Evolutionary conservation across 805 yeast genomes (phyloP).

Genomic region (Barnettozyma sp.): DNA sequence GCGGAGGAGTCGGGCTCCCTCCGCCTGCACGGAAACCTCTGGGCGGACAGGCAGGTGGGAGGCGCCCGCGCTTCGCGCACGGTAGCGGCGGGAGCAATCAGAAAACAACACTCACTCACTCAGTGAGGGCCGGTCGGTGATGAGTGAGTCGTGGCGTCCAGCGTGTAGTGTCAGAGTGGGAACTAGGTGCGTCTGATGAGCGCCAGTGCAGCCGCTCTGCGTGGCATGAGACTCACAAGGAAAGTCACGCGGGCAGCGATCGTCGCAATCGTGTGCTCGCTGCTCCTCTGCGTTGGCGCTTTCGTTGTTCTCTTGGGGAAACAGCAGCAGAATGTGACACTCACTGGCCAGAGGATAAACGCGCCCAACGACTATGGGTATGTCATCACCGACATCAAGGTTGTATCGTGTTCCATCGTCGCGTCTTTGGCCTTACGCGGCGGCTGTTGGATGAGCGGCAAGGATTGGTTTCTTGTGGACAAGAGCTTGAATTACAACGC

Average conservation of each 20-base stretch:
- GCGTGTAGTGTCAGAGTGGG: too few species aligned
- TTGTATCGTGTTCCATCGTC: constrained; percentile 7
- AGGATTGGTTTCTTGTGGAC: constrained; percentile 12
- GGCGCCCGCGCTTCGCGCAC: too few species aligned
- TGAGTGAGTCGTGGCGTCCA: too few species aligned
- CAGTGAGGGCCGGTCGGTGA: too few species aligned
- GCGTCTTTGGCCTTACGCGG: constrained; percentile 3
- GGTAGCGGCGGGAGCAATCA: too few species aligned
- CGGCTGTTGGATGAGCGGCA: constrained; percentile 6
- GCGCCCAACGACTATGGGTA: constrained; percentile 1
- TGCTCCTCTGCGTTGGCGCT: too few species aligned
- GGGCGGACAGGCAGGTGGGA: too few species aligned
- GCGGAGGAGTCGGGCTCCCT: too few species aligned
- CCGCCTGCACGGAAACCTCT: too few species aligned
- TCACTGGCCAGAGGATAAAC: constrained; percentile 3
- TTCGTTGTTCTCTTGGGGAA: background rate
- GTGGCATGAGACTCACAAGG: constrained; percentile 1
- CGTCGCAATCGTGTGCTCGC: background rate
- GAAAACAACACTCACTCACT: too few species aligned
- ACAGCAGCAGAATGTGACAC: background rate
- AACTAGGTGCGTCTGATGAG: too few species aligned
- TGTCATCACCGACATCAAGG: constrained; percentile 6
- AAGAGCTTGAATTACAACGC: constrained; percentile 9
- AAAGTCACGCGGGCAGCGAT: background rate
- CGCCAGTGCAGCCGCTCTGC: too few species aligned